Percentiles rank a stretch among this genome's conserved stretches.
phyloP scores from a whole-genome alignment of 495 filamentous ascomycete species.

The Mycothermus thermophilus region DNA sequence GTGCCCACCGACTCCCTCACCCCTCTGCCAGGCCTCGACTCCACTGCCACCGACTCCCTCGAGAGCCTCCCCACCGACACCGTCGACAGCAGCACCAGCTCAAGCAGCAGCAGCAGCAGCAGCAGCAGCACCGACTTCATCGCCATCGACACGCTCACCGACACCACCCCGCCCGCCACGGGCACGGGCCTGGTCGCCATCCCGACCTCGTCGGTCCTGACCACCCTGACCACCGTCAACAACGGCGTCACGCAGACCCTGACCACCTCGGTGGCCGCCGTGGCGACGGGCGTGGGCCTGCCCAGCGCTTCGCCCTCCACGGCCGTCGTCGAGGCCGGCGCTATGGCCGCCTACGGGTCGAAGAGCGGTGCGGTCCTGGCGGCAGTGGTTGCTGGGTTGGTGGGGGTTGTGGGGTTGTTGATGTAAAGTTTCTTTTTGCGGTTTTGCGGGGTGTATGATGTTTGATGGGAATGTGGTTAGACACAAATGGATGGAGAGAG shows the following conservation, averaged over 20 bases:
- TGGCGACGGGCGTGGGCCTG: background rate
- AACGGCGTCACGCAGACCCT: conserved; percentile 2
- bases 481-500: too few relatives aligned
- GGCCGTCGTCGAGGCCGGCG: too few relatives aligned
- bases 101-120: background rate
- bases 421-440: too few relatives aligned
- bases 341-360: background rate
- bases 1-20: background rate
- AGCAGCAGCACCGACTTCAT: background rate
- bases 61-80: background rate
- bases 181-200: background rate
- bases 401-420: background rate
- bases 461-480: background rate
- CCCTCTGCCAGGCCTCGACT: background rate
- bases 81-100: background rate
- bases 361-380: background rate
- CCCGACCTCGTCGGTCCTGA: background rate
- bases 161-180: background rate
- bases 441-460: too few relatives aligned
- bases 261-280: background rate
- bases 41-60: background rate
- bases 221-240: conserved; percentile 3
- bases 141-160: background rate
- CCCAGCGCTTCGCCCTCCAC: background rate
- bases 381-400: background rate